Base-by-base conservation (phyloP, 192 early-diverging fungal genomes). In the Mortierella hygrophila region DNA sequence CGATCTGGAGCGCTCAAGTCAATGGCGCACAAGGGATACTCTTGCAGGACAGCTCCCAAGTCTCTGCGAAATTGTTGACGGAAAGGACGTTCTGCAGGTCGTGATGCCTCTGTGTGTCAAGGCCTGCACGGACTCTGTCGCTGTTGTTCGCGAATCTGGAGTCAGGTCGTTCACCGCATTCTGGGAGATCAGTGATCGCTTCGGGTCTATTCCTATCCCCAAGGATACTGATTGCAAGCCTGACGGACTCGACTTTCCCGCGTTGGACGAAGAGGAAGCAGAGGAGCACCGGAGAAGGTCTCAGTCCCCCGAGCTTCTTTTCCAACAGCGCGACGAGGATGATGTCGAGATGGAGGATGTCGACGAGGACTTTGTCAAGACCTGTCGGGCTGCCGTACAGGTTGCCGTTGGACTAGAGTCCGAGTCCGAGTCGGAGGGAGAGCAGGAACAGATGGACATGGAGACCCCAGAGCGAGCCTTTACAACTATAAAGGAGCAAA, bases 1-100 rank as follows among this genome's bases (percentile, higher is more conserved):
- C 74, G 93, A 93, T 70, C 91, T 95, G 68, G 85, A 85, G 40
- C 63, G 73, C n/a, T 93, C 91, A 65, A 91, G 86, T 63, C 93
- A 94, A 75, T 96, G 95, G 95, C 91, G 95, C 20, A 88, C 94
- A 41, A 89, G 95, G 52, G 93, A 96, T 80, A 90, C 93, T 42
- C 89, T 96, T 82, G 93, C 94, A 5, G 82, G 81, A 38, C 95
- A 96, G 80, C 76, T 96, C 20, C 89, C 93, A 10, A 88, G 87
- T 11, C 87, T 96, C 44, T 93, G 94, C 55, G 85, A 91, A 35
- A 75, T 94, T 38, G 94, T 93, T 73, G 91, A 94, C 20, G 90
- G 90, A 1, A 77, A 88, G 6, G 88, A 90, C 69, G 91, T 95
- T 1, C 89, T 96, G 10, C 89, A 91, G 75, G 90, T 94, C 42